phyloP scores from a whole-genome alignment of 1,139 yeast genomes.

The Pichia sp. region DNA sequence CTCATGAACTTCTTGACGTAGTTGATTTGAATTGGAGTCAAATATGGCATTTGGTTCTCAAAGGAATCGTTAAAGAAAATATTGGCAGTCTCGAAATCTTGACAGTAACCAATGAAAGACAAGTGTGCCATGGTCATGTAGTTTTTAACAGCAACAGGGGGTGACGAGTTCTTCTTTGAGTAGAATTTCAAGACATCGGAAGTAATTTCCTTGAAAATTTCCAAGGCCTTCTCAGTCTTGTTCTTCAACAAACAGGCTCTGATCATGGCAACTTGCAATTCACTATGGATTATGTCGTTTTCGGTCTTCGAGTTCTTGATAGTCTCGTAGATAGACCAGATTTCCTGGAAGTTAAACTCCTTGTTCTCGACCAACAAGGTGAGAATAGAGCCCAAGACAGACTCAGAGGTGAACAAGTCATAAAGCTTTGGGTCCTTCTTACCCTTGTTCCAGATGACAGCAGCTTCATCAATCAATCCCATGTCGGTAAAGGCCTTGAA shows the following conservation, averaged over 20 bases:
- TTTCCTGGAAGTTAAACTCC: conserved; percentile 58
- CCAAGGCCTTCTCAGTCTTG: conserved; percentile 47
- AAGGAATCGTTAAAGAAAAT: conserved; percentile 71
- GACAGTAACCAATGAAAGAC: conserved; percentile 76
- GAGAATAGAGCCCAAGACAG: conserved; percentile 68
- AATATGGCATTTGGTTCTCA: conserved; percentile 62
- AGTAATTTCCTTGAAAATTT: conserved; percentile 43
- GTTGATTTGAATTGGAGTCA: conserved; percentile 68
- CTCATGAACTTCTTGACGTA: conserved; percentile 63
- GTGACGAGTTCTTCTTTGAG: conserved; percentile 17
- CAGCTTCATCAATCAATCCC: conserved; percentile 48
- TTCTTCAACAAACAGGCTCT: conserved; percentile 51
- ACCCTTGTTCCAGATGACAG: conserved; percentile 47
- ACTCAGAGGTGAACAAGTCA: conserved; percentile 37
- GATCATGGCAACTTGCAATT: conserved; percentile 55
- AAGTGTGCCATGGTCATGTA: conserved; percentile 65
- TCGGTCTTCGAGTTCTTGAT: conserved; percentile 34
- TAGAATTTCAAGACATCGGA: conserved; percentile 33
- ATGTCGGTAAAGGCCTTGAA: conserved; percentile 55
- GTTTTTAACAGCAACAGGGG: conserved; percentile 32
- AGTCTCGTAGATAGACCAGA: conserved; percentile 42
- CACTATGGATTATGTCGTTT: conserved; percentile 39
- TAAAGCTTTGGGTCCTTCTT: conserved; percentile 28
- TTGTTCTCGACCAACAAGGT: conserved; percentile 63
- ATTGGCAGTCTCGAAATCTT: conserved; percentile 66